Evolutionary conservation across 2,329 filamentous ascomycete genomes (phyloP).

Genomic region (Diaporthe sp.): DNA sequence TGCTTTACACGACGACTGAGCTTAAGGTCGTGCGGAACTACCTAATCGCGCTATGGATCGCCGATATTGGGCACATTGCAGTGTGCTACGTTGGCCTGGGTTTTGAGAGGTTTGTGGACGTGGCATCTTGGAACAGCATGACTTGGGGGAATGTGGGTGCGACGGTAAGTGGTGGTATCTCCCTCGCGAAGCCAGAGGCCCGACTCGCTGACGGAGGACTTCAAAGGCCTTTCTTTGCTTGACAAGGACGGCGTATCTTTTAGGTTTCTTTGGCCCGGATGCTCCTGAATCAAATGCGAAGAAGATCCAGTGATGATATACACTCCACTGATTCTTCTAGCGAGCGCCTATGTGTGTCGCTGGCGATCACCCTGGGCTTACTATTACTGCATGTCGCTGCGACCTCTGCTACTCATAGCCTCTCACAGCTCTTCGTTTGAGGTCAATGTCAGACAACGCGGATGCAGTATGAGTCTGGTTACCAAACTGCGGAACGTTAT

Average conservation of each 20-base stretch:
- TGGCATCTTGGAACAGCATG: slow-evolving; percentile 75
- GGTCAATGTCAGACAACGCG: background rate
- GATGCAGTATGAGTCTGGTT: background rate
- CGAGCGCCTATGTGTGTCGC: background rate
- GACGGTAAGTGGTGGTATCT: slow-evolving; percentile 61
- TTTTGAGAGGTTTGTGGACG: slow-evolving; percentile 62
- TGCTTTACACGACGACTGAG: slow-evolving; percentile 75
- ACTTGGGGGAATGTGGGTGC: slow-evolving; percentile 80
- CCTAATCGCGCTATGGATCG: slow-evolving; percentile 73
- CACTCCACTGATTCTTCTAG: background rate
- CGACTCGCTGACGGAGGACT: background rate
- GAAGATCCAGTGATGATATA: slow-evolving; percentile 40
- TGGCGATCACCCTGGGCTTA: background rate
- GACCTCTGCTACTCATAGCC: background rate
- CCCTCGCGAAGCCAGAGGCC: slow-evolving; percentile 29
- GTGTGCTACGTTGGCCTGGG: slow-evolving; percentile 72
- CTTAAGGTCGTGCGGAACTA: slow-evolving; percentile 76
- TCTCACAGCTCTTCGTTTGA: background rate
- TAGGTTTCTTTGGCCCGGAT: slow-evolving; percentile 70
- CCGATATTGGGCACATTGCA: slow-evolving; percentile 76
- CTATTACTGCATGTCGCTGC: no score
- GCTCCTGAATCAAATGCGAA: slow-evolving; percentile 39
- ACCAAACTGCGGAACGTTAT: slow-evolving; percentile 15
- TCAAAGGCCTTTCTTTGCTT: slow-evolving; percentile 65
- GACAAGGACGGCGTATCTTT: slow-evolving; percentile 68